Percentiles rank a stretch among this genome's conserved stretches.
phyloP scores from a whole-genome alignment of 192 early-diverging fungal genomes.

The Coemansia sp. region DNA sequence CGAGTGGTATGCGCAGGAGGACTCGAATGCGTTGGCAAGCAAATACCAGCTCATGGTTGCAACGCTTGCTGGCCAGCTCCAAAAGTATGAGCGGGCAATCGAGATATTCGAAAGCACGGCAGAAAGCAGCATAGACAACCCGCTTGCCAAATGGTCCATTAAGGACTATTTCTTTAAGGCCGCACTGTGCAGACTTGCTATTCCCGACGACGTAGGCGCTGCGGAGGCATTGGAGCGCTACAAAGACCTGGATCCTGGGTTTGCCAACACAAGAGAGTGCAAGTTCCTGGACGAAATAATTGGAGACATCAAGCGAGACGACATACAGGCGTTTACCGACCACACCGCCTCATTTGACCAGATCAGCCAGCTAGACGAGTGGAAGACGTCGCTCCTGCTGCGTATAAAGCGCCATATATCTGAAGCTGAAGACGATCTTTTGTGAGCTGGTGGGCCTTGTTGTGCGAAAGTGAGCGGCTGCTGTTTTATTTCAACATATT shows the following conservation, averaged over 20 bases:
- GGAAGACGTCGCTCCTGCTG: constrained; percentile 94
- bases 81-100: constrained; percentile 87
- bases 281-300: constrained; percentile 72
- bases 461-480: not conserved
- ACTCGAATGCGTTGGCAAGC: constrained; percentile 88
- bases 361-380: constrained; percentile 89
- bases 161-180: constrained; percentile 98
- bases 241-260: constrained; percentile 85
- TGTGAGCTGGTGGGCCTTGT: not conserved
- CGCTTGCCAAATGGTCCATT: constrained; percentile 92
- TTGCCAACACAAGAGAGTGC: constrained; percentile 84
- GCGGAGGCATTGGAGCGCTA: constrained; percentile 81
- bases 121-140: constrained; percentile 79
- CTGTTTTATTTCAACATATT: not conserved
- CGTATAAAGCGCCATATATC: constrained; percentile 83
- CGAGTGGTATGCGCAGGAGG: constrained; percentile 92
- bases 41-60: constrained; percentile 92
- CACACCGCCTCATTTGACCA: constrained; percentile 83
- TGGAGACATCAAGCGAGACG: constrained; percentile 73
- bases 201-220: constrained; percentile 76
- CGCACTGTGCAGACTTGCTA: constrained; percentile 86
- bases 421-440: constrained; percentile 62
- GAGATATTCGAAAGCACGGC: constrained; percentile 91
- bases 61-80: constrained; percentile 84
- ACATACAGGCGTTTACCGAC: constrained; percentile 83